Conservation (phyloP, 1,284 basidiomycete genomes). For the Rhodotorula sp. region DNA sequence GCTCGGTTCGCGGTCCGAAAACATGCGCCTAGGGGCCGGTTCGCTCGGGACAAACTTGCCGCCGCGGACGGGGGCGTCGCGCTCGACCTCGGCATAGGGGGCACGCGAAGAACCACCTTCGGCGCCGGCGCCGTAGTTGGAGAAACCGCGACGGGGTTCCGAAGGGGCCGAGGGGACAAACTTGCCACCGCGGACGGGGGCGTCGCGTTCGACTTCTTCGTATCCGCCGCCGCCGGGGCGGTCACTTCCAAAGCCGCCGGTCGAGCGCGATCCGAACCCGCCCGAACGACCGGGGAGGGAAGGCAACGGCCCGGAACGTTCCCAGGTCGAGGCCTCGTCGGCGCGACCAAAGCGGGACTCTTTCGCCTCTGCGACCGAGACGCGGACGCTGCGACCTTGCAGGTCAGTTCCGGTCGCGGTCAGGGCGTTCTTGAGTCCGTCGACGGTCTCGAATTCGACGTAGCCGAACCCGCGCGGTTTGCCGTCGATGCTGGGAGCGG, state of each 20-base stretch:
- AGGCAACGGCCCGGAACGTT: slow-evolving; percentile 40
- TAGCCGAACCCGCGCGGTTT: slow-evolving; percentile 98
- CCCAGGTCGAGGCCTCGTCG: slow-evolving; percentile 41
- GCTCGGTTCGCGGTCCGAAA: slow-evolving; percentile 21
- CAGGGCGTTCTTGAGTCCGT: slow-evolving; percentile 79
- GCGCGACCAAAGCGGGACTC: slow-evolving; percentile 51
- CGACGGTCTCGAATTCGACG: slow-evolving; percentile 83
- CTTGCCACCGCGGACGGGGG: slow-evolving; percentile 52
- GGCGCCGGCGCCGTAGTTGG: not conserved
- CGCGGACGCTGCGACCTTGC: slow-evolving; percentile 74
- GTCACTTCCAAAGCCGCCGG: slow-evolving; percentile 35
- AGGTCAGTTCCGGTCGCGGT: slow-evolving; percentile 63
- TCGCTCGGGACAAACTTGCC: slow-evolving; percentile 51
- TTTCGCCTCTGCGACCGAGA: slow-evolving; percentile 95
- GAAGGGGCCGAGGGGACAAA: slow-evolving; percentile 49
- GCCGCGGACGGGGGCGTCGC: slow-evolving; percentile 52
- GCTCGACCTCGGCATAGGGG: slow-evolving; percentile 44
- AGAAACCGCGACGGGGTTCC: slow-evolving; percentile 18
- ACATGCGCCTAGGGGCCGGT: slow-evolving; percentile 18
- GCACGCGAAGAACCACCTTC: slow-evolving; percentile 35
- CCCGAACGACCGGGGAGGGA: slow-evolving; percentile 42
- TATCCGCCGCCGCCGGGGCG: slow-evolving; percentile 22
- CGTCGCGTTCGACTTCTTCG: slow-evolving; percentile 49
- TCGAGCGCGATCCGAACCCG: slow-evolving; percentile 47
- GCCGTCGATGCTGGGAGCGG: slow-evolving; percentile 73